Evolutionary conservation across 2,329 filamentous ascomycete genomes (phyloP).

Genomic region (Cladorrhinum sp.): DNA sequence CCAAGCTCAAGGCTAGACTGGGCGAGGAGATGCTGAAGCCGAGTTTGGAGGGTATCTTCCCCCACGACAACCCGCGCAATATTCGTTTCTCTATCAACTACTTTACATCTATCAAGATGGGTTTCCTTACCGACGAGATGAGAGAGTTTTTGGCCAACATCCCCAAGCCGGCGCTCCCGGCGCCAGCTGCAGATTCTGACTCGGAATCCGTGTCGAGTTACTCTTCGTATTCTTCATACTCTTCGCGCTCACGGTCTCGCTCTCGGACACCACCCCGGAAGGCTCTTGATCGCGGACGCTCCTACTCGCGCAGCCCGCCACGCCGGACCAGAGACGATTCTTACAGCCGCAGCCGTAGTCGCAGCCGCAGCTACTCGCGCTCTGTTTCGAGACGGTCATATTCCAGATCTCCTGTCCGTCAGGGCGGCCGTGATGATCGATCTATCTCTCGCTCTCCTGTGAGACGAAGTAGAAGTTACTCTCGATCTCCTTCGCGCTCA

Average conservation of each 20-base stretch:
- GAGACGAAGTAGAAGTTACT: conserved; percentile 17
- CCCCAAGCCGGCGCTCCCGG: conserved; percentile 76
- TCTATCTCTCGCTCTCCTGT: conserved; percentile 15
- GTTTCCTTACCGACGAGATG: conserved; percentile 90
- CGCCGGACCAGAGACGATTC: conserved; percentile 21
- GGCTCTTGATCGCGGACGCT: conserved; percentile 36
- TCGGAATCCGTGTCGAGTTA: conserved; percentile 76
- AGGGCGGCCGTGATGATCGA: conserved; percentile 8
- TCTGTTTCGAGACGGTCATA: conserved; percentile 18
- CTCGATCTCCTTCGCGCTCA: conserved; percentile 22
- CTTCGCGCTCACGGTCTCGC: conserved; percentile 46
- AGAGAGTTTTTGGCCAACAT: conserved; percentile 85
- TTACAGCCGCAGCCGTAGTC: conserved; percentile 23
- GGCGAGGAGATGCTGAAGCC: conserved; percentile 75
- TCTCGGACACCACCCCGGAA: conserved; percentile 40
- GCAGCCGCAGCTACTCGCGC: conserved; percentile 25
- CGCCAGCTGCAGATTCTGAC: conserved; percentile 60
- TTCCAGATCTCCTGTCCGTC: conserved; percentile 18
- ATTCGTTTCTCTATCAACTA: conserved; percentile 98
- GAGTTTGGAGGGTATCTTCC: conserved; percentile 82
- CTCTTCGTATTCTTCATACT: conserved; percentile 68
- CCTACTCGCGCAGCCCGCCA: conserved; percentile 31
- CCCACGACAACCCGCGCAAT: conserved; percentile 81
- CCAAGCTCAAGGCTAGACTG: conserved; percentile 72
- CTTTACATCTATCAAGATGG: conserved; percentile 97